Evolutionary conservation across 148 eudicot species (phyloP), one percentile per base, ranked within the genome.

Genomic region (Linanthus parryae): DNA sequence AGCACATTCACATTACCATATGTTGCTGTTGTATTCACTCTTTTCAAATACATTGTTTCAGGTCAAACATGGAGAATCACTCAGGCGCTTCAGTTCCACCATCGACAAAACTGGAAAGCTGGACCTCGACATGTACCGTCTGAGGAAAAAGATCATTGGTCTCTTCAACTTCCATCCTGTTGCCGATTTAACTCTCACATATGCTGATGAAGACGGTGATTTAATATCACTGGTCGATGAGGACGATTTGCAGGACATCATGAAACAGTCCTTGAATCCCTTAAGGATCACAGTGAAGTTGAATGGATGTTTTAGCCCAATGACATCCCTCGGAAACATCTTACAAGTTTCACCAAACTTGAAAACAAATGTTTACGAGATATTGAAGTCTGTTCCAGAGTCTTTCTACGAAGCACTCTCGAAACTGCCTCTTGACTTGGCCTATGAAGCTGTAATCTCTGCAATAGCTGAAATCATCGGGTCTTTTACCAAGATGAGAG

Each of bases 141-240:
- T 84, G 51, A 81, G 67, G 57, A 59, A 58, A 54, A 84, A 82
- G 62, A 64, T 88, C 22, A 34, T 49, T 30, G 44, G 67, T 41
- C 82, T 88, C 18, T 88, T 78, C 63, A 70, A 48, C 45, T 68
- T 88, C 39, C 41, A 71, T 37, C 58, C 72, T 12, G 71, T 62
- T 54, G 58, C 63, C 19, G 70, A 65, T 18, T 64, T 81, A 2
- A 34, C 30, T 11, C 62, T 84, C 20, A 81, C 94, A 2, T 88
- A 88, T 39, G 12, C 58, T 49, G 96, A 84, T 65, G 94, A 84
- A 61, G 96, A 88, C 38, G 40, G 34, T 20, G 94, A 88, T 70
- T 26, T 56, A 10, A 82, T 88, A 26, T 61, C 86, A 7, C 85
- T 88, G 47, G 89, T 40, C 17, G 84, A 81, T 26, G 82, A 88